Conservation (phyloP, 805 yeast genomes). For the Nakazawaea wickerhamii region DNA sequence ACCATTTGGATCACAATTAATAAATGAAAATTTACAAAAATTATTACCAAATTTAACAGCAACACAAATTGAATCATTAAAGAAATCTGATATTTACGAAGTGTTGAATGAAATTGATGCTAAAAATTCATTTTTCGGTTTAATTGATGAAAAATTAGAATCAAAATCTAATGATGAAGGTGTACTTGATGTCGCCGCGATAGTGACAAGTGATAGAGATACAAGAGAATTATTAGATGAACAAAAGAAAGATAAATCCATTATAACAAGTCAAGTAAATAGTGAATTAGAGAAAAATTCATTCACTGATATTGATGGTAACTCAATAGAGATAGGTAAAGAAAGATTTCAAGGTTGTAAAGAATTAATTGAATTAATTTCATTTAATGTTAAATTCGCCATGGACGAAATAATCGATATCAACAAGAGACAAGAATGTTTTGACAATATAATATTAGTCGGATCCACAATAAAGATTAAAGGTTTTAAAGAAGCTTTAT, state of each 20-base stretch:
- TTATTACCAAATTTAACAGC: conserved; percentile 53
- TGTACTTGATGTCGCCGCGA: conserved; percentile 80
- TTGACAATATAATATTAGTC: conserved; percentile 72
- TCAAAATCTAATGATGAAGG: conserved; percentile 50
- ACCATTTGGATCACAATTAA: conserved; percentile 57
- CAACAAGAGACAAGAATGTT: conserved; percentile 71
- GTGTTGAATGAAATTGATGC: conserved; percentile 66
- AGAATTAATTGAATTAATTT: conserved; percentile 48
- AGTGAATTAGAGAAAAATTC: conserved; percentile 67
- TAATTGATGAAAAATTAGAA: conserved; percentile 31
- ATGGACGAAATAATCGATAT: conserved; percentile 54
- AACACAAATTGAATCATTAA: conserved; percentile 67
- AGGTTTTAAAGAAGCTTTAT: conserved; percentile 71
- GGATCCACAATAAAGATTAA: conserved; percentile 74
- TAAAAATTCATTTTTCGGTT: conserved; percentile 55
- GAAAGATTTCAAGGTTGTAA: conserved; percentile 83
- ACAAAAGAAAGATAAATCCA: conserved; percentile 17
- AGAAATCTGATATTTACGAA: conserved; percentile 72
- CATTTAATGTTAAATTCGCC: conserved; percentile 46
- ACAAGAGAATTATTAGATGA: conserved; percentile 43
- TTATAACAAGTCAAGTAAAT: conserved; percentile 38
- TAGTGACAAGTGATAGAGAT: conserved; percentile 68
- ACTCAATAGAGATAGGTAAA: conserved; percentile 67
- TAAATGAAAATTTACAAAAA: conserved; percentile 48
- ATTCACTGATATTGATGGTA: conserved; percentile 57